Conservation (phyloP, 2,329 filamentous ascomycete species). For the Sclerotinia spermophila region DNA sequence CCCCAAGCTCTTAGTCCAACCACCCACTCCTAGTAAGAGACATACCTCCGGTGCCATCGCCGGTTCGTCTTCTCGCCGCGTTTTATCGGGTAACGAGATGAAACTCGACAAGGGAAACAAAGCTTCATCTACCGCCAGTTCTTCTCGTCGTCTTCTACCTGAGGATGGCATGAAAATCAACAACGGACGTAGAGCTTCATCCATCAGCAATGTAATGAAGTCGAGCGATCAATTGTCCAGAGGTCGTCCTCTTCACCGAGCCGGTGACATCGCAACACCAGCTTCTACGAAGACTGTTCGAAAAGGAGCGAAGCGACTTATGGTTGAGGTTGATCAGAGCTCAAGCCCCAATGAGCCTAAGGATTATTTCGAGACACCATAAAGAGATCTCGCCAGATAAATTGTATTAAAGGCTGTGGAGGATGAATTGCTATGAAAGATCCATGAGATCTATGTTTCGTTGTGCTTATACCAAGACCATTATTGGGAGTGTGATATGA, state of each 20-base stretch:
- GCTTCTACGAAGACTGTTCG: background rate
- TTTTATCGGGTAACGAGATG: background rate
- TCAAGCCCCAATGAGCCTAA: background rate
- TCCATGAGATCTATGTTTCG: background rate
- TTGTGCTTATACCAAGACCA: background rate
- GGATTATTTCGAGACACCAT: conserved; percentile 4
- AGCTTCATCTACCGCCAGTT: background rate
- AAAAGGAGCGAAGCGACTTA: background rate
- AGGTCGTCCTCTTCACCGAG: background rate
- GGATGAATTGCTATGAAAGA: background rate
- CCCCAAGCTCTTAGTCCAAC: background rate
- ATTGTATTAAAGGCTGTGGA: background rate
- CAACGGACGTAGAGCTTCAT: background rate
- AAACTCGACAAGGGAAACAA: background rate
- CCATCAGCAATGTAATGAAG: background rate
- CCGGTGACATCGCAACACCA: background rate
- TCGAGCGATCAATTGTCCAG: background rate
- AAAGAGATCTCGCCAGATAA: background rate
- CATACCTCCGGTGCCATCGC: background rate
- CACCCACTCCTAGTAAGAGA: background rate
- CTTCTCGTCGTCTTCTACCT: background rate
- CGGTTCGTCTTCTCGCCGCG: background rate
- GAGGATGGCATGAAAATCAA: background rate
- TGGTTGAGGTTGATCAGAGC: background rate
- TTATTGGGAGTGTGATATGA: background rate